A percentile compares a stretch with the other conserved stretches of the same genome.
phyloP scores from a whole-genome alignment of 1,139 yeast genomes.

The Yamadazyma atlantica region DNA sequence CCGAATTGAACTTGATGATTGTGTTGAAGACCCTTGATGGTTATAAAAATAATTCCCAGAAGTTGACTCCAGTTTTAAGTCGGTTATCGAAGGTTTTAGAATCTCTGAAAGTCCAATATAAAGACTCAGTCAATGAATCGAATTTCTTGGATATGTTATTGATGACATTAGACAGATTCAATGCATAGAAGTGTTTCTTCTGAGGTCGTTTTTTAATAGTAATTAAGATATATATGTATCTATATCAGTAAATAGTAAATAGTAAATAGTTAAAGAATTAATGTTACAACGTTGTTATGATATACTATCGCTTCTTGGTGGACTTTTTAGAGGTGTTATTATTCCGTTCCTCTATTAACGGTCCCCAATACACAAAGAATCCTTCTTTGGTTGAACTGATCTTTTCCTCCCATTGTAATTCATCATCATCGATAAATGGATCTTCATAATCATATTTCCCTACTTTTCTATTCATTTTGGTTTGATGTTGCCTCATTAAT shows the following conservation, averaged over 20 bases:
- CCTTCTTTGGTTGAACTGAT: slow-evolving; percentile 93
- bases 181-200: slow-evolving; percentile 5
- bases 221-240: not conserved
- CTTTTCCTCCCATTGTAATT: slow-evolving; percentile 89
- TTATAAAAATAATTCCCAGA: slow-evolving; percentile 18
- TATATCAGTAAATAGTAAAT: slow-evolving; percentile 3
- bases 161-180: slow-evolving; percentile 41
- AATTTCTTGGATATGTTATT: slow-evolving; percentile 40
- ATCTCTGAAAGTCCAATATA: slow-evolving; percentile 9
- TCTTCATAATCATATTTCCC: slow-evolving; percentile 93
- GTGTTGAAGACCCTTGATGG: slow-evolving; percentile 34
- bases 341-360: slow-evolving; percentile 66
- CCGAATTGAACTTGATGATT: slow-evolving; percentile 55
- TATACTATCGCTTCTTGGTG: not conserved
- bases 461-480: slow-evolving; percentile 60
- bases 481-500: slow-evolving; percentile 41
- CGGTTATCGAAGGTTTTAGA: slow-evolving; percentile 17
- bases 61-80: slow-evolving; percentile 21
- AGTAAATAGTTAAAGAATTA: not conserved
- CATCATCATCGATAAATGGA: slow-evolving; percentile 96
- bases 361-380: slow-evolving; percentile 94
- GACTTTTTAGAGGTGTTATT: not conserved
- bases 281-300: not conserved
- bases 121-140: slow-evolving; percentile 18
- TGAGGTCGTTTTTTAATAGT: slow-evolving; percentile 1